Evolutionary conservation across 495 filamentous ascomycete species (phyloP).

Genomic region (Annulohypoxylon maeteangense): DNA sequence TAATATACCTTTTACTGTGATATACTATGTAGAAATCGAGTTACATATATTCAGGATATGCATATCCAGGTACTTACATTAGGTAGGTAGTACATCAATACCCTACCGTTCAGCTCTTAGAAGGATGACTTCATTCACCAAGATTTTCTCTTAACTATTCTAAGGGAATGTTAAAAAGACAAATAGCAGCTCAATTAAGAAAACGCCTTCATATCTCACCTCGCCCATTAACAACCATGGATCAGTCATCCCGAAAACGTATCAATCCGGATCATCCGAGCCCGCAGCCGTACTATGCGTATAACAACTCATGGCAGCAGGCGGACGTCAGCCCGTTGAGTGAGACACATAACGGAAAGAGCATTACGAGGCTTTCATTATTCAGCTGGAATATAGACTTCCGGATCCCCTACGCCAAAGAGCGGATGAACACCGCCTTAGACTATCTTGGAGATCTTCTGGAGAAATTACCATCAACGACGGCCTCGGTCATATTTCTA

Average conservation of each 20-base stretch:
- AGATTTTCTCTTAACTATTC: not conserved
- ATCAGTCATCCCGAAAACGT: not conserved
- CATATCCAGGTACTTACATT: not conserved
- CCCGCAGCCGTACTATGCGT: constrained; percentile 27
- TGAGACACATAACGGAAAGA: not conserved
- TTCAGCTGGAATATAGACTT: constrained; percentile 66
- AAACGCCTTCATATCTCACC: not conserved
- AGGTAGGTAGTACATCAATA: too few relatives aligned
- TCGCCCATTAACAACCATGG: constrained; percentile 14
- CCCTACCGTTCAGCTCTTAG: not conserved
- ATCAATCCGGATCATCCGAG: constrained; percentile 27
- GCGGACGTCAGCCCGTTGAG: not conserved
- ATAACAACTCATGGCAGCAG: constrained; percentile 14
- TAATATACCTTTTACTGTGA: not conserved
- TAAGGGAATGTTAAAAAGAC: not conserved
- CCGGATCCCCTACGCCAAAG: constrained; percentile 48
- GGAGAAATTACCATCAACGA: constrained; percentile 1
- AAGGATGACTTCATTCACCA: too few relatives aligned
- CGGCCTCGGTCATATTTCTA: constrained; percentile 58
- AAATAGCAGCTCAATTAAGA: not conserved
- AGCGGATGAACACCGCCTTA: constrained; percentile 58
- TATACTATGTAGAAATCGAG: not conserved
- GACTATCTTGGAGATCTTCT: constrained; percentile 51
- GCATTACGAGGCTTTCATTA: constrained; percentile 28
- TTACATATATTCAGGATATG: not conserved